These are phyloP conservation scores for Ilyonectria robusta DNA, from an alignment of 2,329 filamentous ascomycete species.

Conservation along the genomic window DNA sequence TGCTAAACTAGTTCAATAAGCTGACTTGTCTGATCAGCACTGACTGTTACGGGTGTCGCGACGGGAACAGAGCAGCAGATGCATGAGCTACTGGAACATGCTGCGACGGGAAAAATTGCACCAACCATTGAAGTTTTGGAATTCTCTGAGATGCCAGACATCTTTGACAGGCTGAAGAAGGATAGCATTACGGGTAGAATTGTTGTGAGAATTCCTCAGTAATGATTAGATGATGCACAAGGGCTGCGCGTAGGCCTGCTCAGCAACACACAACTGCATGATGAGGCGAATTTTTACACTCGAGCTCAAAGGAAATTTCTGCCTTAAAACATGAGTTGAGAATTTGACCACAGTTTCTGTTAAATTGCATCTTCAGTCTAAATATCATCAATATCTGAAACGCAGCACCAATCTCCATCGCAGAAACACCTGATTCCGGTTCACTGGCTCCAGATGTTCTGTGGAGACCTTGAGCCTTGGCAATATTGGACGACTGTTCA, in stretches of 20 bases:
- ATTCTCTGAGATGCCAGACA: conserved; percentile 17
- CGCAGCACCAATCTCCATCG: too few species aligned
- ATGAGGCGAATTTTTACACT: too few species aligned
- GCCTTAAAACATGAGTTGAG: too few species aligned
- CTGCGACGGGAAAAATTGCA: conserved; percentile 1
- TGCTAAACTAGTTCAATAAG: accelerated
- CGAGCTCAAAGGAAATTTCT: too few species aligned
- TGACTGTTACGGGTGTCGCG: conserved; percentile 37
- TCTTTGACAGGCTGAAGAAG: conserved; percentile 25
- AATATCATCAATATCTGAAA: too few species aligned
- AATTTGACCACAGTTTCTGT: too few species aligned
- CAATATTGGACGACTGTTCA: background rate
- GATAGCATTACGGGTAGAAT: conserved; percentile 36
- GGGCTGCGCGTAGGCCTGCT: too few species aligned
- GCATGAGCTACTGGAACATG: conserved; percentile 29
- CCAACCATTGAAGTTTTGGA: conserved; percentile 27
- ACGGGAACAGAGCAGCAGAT: conserved; percentile 42
- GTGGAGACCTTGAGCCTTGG: background rate
- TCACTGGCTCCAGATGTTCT: background rate
- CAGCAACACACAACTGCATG: too few species aligned
- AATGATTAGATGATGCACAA: background rate
- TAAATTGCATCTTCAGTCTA: too few species aligned
- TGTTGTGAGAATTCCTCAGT: conserved; percentile 35
- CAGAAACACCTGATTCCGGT: too few species aligned
- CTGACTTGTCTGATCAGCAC: conserved; percentile 19